These are phyloP conservation scores for Zygnema circumcarinatum DNA, from an alignment of 139 green algal species.

Conservation along the genomic window DNA sequence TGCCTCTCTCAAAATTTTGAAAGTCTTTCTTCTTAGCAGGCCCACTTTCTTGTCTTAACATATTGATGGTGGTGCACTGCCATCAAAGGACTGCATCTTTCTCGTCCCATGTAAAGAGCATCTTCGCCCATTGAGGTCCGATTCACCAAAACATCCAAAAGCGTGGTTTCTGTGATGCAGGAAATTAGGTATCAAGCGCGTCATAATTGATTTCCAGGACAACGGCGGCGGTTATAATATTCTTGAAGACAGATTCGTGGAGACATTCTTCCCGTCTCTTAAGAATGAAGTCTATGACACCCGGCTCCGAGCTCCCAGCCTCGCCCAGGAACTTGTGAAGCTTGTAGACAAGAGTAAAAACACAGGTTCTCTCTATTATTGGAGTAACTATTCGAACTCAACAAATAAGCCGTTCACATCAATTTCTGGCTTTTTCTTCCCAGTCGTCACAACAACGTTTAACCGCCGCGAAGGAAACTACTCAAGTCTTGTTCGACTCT, in stretches of 20 bases:
- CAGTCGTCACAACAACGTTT: neutral
- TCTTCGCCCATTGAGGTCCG: too few relatives aligned
- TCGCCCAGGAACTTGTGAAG: neutral
- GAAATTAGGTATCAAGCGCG: neutral
- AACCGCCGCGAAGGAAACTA: neutral
- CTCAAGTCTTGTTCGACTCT: neutral
- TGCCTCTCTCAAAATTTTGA: too few relatives aligned
- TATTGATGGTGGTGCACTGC: too few relatives aligned
- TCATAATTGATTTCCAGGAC: neutral
- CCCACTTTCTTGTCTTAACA: too few relatives aligned
- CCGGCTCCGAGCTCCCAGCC: neutral
- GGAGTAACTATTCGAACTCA: neutral
- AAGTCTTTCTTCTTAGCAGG: too few relatives aligned
- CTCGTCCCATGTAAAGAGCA: too few relatives aligned
- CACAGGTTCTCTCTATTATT: neutral
- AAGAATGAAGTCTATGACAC: neutral
- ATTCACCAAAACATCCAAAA: too few relatives aligned
- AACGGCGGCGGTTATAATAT: neutral
- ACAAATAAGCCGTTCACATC: neutral
- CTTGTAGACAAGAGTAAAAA: neutral
- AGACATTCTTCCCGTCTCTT: neutral
- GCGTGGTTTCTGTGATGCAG: too few relatives aligned
- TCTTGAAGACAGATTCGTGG: neutral
- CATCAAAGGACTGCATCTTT: too few relatives aligned
- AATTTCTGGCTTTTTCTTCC: neutral